Percentiles rank a stretch among this genome's conserved stretches.
These are phyloP conservation scores for Arthrobotrys pseudoclavata DNA, from an alignment of 2,329 filamentous ascomycete genomes.

Conservation along the genomic window DNA sequence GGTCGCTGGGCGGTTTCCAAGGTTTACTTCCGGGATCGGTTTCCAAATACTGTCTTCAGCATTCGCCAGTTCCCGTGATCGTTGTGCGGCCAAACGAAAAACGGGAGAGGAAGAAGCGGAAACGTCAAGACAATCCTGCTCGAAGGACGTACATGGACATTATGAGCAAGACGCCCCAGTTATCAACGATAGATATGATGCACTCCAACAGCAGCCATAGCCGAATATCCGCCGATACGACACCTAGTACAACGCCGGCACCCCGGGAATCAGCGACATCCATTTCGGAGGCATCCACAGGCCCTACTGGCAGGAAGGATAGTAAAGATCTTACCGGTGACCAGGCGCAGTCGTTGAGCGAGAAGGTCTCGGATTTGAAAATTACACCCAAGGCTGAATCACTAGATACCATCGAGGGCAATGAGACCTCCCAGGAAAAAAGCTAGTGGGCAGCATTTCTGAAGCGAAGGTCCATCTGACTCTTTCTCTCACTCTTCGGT, in stretches of 20 bases:
- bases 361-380: constrained; percentile 38
- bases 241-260: constrained; percentile 50
- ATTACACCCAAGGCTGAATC: constrained; percentile 14
- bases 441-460: constrained; percentile 19
- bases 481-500: neutral
- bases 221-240: constrained; percentile 44
- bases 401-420: neutral
- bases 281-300: constrained; percentile 36
- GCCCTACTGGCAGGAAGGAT: constrained; percentile 14
- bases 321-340: constrained; percentile 38
- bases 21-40: constrained; percentile 89
- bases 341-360: constrained; percentile 27
- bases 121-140: constrained; percentile 81
- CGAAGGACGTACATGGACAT: constrained; percentile 84
- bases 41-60: constrained; percentile 93
- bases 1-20: constrained; percentile 86
- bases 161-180: constrained; percentile 71
- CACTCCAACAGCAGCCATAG: constrained; percentile 53
- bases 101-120: constrained; percentile 88
- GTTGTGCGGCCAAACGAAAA: constrained; percentile 90
- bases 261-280: constrained; percentile 56
- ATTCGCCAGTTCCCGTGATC: constrained; percentile 91
- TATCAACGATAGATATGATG: constrained; percentile 60
- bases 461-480: constrained; percentile 24
- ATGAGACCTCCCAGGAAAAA: constrained; percentile 24